Conservation (phyloP, 2,329 filamentous ascomycete species). For the Fusarium tuaranense region DNA sequence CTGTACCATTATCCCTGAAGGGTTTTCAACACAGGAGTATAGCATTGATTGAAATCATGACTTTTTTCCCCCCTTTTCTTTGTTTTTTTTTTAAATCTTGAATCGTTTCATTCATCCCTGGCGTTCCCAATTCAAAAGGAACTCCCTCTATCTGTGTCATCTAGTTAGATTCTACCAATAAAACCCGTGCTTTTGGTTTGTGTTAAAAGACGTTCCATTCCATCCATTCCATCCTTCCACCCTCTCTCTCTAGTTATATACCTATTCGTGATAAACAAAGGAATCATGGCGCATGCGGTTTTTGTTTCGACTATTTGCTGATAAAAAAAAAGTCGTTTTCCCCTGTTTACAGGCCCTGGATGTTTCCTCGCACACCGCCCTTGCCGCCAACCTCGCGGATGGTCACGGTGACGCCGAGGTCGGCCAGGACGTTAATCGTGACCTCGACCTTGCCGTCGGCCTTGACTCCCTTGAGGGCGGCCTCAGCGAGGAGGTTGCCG, state of each 20-base stretch:
- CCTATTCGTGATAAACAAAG: neutral
- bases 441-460: constrained; percentile 93
- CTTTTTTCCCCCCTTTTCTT: neutral
- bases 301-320: constrained; percentile 13
- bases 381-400: constrained; percentile 89
- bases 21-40: neutral
- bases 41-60: neutral
- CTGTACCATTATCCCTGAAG: neutral
- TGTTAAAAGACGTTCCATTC: constrained; percentile 38
- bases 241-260: neutral
- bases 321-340: neutral
- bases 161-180: constrained; percentile 42
- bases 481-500: constrained; percentile 84
- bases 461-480: constrained; percentile 84
- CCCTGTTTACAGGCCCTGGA: constrained; percentile 47
- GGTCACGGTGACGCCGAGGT: constrained; percentile 83
- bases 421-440: constrained; percentile 86
- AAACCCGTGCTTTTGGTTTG: constrained; percentile 41
- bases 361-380: constrained; percentile 79
- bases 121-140: constrained; percentile 21
- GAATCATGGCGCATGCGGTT: constrained; percentile 8
- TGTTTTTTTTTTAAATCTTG: neutral
- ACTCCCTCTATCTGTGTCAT: constrained; percentile 40
- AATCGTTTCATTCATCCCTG: constrained; percentile 41
- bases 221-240: neutral